Conservation (phyloP, 108 stramenopile species). For the Fistulifera solaris region DNA sequence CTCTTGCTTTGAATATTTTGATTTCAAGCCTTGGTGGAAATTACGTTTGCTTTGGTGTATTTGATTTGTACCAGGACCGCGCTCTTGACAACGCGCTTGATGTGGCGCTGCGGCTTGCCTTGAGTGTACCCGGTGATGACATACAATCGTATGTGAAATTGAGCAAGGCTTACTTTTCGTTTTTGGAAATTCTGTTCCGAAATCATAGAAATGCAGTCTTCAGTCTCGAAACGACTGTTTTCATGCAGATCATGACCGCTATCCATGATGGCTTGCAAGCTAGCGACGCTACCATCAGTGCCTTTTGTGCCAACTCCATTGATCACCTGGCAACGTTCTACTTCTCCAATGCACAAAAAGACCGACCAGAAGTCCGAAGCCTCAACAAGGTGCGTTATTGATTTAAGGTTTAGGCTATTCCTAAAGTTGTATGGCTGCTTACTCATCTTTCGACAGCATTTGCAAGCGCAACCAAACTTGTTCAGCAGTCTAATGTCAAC, state of each 20-base stretch:
- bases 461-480: conserved; percentile 80
- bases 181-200: conserved; percentile 91
- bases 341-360: conserved; percentile 84
- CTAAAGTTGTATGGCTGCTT: background rate
- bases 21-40: conserved; percentile 92
- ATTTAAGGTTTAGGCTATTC: background rate
- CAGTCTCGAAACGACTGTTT: conserved; percentile 77
- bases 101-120: conserved; percentile 77
- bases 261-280: conserved; percentile 92
- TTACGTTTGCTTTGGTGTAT: conserved; percentile 97
- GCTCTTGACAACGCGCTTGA: conserved; percentile 87
- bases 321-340: conserved; percentile 94
- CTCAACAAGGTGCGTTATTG: conserved; percentile 57
- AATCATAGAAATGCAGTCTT: conserved; percentile 82
- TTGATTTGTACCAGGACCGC: conserved; percentile 92
- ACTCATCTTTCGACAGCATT: conserved; percentile 34
- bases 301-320: conserved; percentile 86
- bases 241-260: conserved; percentile 89
- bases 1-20: conserved; percentile 77
- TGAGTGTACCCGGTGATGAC: conserved; percentile 86
- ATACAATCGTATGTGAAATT: conserved; percentile 92
- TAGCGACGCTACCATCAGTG: conserved; percentile 80
- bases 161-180: conserved; percentile 87
- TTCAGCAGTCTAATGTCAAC: conserved; percentile 87
- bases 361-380: conserved; percentile 77